A percentile compares a stretch with the other conserved stretches of the same genome.
phyloP scores from a whole-genome alignment of 2,329 filamentous ascomycete genomes.

The Chaetothyriales sp. region DNA sequence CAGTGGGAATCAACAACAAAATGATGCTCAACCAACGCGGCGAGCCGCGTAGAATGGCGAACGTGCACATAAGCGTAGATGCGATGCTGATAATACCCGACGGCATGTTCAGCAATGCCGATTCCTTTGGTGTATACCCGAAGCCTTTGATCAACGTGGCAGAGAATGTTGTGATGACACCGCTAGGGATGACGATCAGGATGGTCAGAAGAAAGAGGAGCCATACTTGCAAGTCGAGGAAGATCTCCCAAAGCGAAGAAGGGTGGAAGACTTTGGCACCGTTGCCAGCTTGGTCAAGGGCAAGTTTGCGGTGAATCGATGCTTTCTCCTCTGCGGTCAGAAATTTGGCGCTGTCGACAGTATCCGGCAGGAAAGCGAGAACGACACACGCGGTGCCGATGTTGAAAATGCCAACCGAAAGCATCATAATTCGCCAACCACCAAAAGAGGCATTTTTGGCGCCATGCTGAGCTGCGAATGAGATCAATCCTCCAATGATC shows the following conservation, averaged over 20 bases:
- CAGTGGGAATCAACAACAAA: slow-evolving; percentile 33
- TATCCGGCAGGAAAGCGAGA: slow-evolving; percentile 28
- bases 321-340: slow-evolving; percentile 27
- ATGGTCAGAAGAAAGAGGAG: slow-evolving; percentile 25
- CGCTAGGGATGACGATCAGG: slow-evolving; percentile 28
- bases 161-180: slow-evolving; percentile 31
- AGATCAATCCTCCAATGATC: slow-evolving; percentile 5
- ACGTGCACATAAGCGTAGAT: slow-evolving; percentile 28
- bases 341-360: slow-evolving; percentile 25
- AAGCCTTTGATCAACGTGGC: slow-evolving; percentile 31
- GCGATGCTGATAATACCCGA: slow-evolving; percentile 31
- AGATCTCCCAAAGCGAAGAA: slow-evolving; percentile 33
- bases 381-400: slow-evolving; percentile 27
- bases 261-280: slow-evolving; percentile 39
- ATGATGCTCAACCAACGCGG: slow-evolving; percentile 31
- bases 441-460: slow-evolving; percentile 16
- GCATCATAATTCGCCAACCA: slow-evolving; percentile 27
- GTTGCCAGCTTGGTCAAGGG: slow-evolving; percentile 37
- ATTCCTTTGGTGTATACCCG: slow-evolving; percentile 30
- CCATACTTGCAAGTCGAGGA: slow-evolving; percentile 32
- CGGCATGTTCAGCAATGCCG: slow-evolving; percentile 33
- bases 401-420: slow-evolving; percentile 33
- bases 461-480: slow-evolving; percentile 10
- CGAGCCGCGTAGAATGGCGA: slow-evolving; percentile 26
- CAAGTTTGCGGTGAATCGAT: slow-evolving; percentile 28